These are phyloP conservation scores for Cladosporium sp. DNA, from an alignment of 2,329 filamentous ascomycete species.

Conservation along the genomic window DNA sequence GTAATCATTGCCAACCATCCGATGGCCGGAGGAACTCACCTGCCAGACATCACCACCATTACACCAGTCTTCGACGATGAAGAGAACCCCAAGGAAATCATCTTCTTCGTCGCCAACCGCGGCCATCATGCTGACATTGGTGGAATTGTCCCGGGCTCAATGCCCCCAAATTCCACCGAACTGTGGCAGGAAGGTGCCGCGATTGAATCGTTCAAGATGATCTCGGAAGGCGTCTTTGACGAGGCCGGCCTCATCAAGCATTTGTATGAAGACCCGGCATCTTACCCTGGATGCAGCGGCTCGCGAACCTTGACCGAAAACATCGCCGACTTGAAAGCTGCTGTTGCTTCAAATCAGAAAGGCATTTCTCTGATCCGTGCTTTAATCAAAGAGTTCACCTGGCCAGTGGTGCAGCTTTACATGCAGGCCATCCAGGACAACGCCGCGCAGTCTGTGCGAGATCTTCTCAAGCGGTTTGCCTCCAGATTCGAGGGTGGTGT, in stretches of 20 bases:
- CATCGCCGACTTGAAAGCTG: slow-evolving; percentile 34
- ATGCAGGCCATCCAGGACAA: slow-evolving; percentile 38
- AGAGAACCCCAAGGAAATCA: slow-evolving; percentile 36
- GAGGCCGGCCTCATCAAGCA: slow-evolving; percentile 30
- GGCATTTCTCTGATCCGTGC: slow-evolving; percentile 33
- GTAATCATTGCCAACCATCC: slow-evolving; percentile 41
- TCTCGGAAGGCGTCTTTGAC: slow-evolving; percentile 37
- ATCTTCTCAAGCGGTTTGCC: slow-evolving; percentile 25
- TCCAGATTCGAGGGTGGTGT: slow-evolving; percentile 16
- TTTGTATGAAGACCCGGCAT: slow-evolving; percentile 65
- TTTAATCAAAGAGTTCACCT: slow-evolving; percentile 34
- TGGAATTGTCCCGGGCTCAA: slow-evolving; percentile 37
- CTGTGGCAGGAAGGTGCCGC: slow-evolving; percentile 44
- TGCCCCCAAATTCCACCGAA: slow-evolving; percentile 40
- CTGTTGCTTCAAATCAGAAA: slow-evolving; percentile 32
- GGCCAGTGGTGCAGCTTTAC: slow-evolving; percentile 36
- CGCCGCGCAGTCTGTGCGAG: slow-evolving; percentile 33
- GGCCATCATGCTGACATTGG: slow-evolving; percentile 41
- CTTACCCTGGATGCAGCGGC: slow-evolving; percentile 36
- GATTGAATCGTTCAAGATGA: slow-evolving; percentile 27
- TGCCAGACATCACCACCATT: slow-evolving; percentile 42
- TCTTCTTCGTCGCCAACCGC: slow-evolving; percentile 39
- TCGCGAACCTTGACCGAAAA: slow-evolving; percentile 33
- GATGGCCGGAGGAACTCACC: slow-evolving; percentile 36
- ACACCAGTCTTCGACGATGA: slow-evolving; percentile 35